Evolutionary conservation across 2,329 filamentous ascomycete genomes (phyloP), one percentile per base, ranked within the genome.

Genomic region (Endocalyx cinctus): DNA sequence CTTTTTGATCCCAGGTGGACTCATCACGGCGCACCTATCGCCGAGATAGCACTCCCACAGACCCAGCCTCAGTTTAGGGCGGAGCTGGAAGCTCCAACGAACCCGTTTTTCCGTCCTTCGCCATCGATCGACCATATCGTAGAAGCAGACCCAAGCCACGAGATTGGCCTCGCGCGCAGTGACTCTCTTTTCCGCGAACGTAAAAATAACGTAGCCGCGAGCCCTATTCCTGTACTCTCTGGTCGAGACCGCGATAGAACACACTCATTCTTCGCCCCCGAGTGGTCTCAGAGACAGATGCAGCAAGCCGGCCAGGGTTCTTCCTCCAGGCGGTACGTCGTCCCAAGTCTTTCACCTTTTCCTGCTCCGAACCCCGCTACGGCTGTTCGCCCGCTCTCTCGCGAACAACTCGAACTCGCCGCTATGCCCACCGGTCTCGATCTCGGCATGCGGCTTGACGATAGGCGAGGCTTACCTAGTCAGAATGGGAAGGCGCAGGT

Each of bases 211-310:
- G n/a, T 8, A 8, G n/a, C 8, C 12, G 17, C 29, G 2, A 25
- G 32, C 3, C 22, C n/a, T 1, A 29, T 13, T 10, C 19, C 40
- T 3, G 35, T 25, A 5, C n/a, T n/a, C n/a, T n/a, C n/a, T n/a
- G n/a, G n/a, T n/a, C n/a, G n/a, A n/a, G n/a, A n/a, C n/a, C n/a
- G n/a, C n/a, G n/a, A n/a, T n/a, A n/a, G n/a, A n/a, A 25, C 19
- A 5, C 25, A 39, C 8, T 45, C 43, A 2, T 51, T 52, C 39
- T 52, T 45, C 31, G 31, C 38, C 25, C 35, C 38, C 5, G 38
- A 41, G 13, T 50, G 37, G 29, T 33, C 45, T 15, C 43, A 41
- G 33, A 25, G 23, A 4, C 27, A 34, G 15, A 25, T 22, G 1
- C 29, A 33, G 18, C 19, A 22, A 10, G 28, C 26, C 11, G 14